Percentiles rank a stretch among this genome's conserved stretches.
These are phyloP conservation scores for Eremothecium cymbalariae DNA, from an alignment of 1,139 yeast genomes.

Conservation along the genomic window DNA sequence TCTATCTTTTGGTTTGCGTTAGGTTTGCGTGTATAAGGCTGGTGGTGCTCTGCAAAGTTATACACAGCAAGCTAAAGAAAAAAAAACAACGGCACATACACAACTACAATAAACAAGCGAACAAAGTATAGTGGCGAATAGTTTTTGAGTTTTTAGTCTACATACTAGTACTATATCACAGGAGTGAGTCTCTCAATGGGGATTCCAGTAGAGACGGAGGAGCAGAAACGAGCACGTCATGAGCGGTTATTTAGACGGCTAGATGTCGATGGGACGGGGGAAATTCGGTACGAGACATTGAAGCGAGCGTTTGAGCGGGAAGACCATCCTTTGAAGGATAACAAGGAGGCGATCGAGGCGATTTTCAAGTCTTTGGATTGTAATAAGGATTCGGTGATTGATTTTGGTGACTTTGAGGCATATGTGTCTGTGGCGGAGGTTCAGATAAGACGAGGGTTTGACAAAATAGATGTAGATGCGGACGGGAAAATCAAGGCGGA, in stretches of 20 bases:
- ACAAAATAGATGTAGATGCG: slow-evolving; percentile 59
- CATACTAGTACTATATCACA: too few relatives aligned
- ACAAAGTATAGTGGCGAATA: too few relatives aligned
- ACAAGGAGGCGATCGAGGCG: slow-evolving; percentile 49
- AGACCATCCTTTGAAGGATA: slow-evolving; percentile 60
- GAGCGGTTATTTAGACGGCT: slow-evolving; percentile 36
- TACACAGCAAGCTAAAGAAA: too few relatives aligned
- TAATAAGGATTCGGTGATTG: slow-evolving; percentile 49
- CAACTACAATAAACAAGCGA: too few relatives aligned
- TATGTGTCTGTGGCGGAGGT: slow-evolving; percentile 57
- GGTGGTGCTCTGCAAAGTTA: too few relatives aligned
- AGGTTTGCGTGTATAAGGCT: too few relatives aligned
- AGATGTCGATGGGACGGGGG: slow-evolving; percentile 48
- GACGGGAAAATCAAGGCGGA: slow-evolving; percentile 64
- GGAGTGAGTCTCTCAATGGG: too few relatives aligned
- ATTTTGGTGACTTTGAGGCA: slow-evolving; percentile 51
- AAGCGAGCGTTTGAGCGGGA: slow-evolving; percentile 44
- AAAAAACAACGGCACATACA: too few relatives aligned
- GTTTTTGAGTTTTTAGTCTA: too few relatives aligned
- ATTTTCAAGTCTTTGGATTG: slow-evolving; percentile 52
- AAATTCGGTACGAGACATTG: slow-evolving; percentile 48
- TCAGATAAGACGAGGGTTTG: slow-evolving; percentile 65
- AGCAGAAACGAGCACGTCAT: slow-evolving; percentile 20
- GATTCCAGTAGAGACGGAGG: slow-evolving; percentile 14
- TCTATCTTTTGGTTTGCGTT: too few relatives aligned